Conservation (phyloP, 2,329 filamentous ascomycete genomes). For the Ascocoryne sarcoides region DNA sequence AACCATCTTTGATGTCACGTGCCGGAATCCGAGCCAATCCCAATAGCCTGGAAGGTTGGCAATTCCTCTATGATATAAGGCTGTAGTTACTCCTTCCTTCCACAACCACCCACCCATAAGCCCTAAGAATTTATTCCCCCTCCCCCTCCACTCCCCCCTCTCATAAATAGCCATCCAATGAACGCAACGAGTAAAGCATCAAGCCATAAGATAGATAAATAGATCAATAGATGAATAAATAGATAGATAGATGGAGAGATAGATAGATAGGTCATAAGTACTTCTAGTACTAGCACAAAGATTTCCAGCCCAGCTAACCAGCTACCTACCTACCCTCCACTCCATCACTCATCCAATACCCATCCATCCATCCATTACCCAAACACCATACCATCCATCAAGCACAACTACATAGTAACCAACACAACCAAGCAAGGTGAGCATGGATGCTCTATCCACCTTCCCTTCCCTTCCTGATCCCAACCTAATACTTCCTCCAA, state of each 20-base stretch:
- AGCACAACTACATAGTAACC: neutral
- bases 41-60: too few species aligned
- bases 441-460: neutral
- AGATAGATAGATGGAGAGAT: neutral
- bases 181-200: too few species aligned
- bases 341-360: neutral
- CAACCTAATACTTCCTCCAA: neutral
- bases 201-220: too few species aligned
- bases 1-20: too few species aligned
- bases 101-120: too few species aligned
- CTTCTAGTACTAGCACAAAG: neutral
- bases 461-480: neutral
- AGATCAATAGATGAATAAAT: neutral
- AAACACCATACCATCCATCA: neutral
- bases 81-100: too few species aligned
- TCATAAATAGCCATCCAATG: too few species aligned
- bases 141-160: too few species aligned
- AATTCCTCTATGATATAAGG: too few species aligned
- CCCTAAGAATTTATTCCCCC: too few species aligned
- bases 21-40: too few species aligned
- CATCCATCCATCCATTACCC: conserved; percentile 1
- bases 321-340: too few species aligned
- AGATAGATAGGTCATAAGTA: neutral
- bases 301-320: neutral
- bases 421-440: neutral